A percentile compares a stretch with the other conserved stretches of the same genome.
phyloP scores from a whole-genome alignment of 139 green algal genomes.

The Auxenochlorella pyrenoidosa region DNA sequence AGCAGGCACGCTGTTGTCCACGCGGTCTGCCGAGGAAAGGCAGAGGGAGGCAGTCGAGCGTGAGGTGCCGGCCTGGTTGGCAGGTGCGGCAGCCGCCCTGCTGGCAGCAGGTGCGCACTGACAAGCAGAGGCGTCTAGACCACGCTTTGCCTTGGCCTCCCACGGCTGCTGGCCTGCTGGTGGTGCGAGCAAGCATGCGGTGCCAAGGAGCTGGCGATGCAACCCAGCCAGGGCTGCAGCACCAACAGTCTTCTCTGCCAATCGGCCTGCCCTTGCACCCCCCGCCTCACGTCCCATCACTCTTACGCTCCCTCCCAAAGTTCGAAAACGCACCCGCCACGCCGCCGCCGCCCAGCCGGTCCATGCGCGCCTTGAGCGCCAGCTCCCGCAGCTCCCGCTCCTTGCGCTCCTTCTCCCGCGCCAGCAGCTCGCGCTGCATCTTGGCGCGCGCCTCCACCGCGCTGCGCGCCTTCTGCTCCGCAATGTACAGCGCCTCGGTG shows the following conservation, averaged over 20 bases:
- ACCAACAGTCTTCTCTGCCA: too few species aligned
- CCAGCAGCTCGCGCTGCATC: slow-evolving; percentile 89
- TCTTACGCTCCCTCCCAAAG: too few species aligned
- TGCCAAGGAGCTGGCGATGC: too few species aligned
- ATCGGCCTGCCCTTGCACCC: too few species aligned
- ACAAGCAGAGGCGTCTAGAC: too few species aligned
- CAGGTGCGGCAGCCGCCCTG: not conserved
- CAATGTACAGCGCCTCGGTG: slow-evolving; percentile 94
- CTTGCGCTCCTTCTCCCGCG: slow-evolving; percentile 90
- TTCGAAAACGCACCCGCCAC: not conserved
- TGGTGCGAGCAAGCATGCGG: too few species aligned
- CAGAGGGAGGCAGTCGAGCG: too few species aligned
- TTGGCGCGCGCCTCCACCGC: slow-evolving; percentile 72
- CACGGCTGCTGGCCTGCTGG: too few species aligned
- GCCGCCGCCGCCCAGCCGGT: slow-evolving; percentile 66
- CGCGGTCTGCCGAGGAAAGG: not conserved
- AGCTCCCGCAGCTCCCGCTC: slow-evolving; percentile 94
- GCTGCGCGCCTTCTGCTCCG: slow-evolving; percentile 93
- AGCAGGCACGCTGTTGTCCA: slow-evolving; percentile 1
- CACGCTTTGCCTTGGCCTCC: too few species aligned
- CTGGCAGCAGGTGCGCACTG: not conserved
- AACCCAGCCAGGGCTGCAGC: too few species aligned
- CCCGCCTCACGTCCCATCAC: too few species aligned
- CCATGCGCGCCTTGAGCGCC: slow-evolving; percentile 90
- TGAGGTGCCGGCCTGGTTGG: too few species aligned